Percentiles rank a stretch among this genome's conserved stretches.
These are phyloP conservation scores for Podaxis sp. DNA, from an alignment of 768 basidiomycete species.

Conservation along the genomic window DNA sequence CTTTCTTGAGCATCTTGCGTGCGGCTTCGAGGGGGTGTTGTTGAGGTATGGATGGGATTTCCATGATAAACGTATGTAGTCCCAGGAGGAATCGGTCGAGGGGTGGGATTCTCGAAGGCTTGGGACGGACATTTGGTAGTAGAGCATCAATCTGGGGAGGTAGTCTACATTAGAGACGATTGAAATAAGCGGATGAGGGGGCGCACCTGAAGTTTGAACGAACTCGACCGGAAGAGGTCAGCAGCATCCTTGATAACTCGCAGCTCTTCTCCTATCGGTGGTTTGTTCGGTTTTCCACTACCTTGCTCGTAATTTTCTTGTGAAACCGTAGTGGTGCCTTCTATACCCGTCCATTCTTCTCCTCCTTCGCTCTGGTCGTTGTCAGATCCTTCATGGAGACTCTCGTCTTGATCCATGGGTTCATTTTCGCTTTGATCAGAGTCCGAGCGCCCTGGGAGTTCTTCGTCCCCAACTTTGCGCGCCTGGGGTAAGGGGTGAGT, in stretches of 20 bases:
- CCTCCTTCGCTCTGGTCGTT: background rate
- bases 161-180: background rate
- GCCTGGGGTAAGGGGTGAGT: background rate
- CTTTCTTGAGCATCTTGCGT: conserved; percentile 47
- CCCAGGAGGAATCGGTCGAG: conserved; percentile 68
- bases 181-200: background rate
- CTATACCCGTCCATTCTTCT: conserved; percentile 16
- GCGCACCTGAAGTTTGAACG: conserved; percentile 81
- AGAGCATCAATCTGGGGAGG: conserved; percentile 72
- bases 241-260: conserved; percentile 69
- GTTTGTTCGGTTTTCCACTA: conserved; percentile 39
- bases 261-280: conserved; percentile 71
- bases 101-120: conserved; percentile 49
- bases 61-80: conserved; percentile 64
- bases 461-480: conserved; percentile 11
- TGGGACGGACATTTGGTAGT: conserved; percentile 73
- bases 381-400: conserved; percentile 4
- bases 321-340: background rate
- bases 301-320: conserved; percentile 1
- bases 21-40: conserved; percentile 69
- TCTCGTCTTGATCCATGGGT: conserved; percentile 6
- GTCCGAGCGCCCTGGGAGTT: conserved; percentile 2
- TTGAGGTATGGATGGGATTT: conserved; percentile 53
- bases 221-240: conserved; percentile 71
- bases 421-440: conserved; percentile 12